phyloP scores from a whole-genome alignment of 2,329 filamentous ascomycete species.

The Akanthomyces uredinophilus region DNA sequence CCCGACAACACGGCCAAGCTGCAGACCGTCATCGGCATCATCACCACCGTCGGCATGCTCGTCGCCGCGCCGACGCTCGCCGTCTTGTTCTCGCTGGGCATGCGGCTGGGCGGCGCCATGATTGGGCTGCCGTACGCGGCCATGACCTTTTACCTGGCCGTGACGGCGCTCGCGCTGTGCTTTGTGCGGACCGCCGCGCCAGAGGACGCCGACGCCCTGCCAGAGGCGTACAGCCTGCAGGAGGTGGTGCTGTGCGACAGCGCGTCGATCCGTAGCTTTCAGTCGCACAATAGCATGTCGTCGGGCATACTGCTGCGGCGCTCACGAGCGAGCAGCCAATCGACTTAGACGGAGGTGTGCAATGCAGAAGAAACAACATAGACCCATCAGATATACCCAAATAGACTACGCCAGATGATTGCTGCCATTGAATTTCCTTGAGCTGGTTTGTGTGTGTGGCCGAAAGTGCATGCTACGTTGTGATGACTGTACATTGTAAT shows the following conservation, averaged over 20 bases:
- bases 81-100: constrained; percentile 22
- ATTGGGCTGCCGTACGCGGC: constrained; percentile 23
- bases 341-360: not conserved
- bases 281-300: not conserved
- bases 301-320: not conserved
- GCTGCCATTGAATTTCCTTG: too few relatives aligned
- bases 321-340: not conserved
- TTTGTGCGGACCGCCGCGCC: not conserved
- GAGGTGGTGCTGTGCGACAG: not conserved
- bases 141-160: constrained; percentile 10
- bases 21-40: constrained; percentile 26
- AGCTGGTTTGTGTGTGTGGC: too few relatives aligned
- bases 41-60: constrained; percentile 22
- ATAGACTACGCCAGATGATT: too few relatives aligned
- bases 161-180: constrained; percentile 9
- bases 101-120: constrained; percentile 22
- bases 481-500: too few relatives aligned
- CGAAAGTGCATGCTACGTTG: too few relatives aligned
- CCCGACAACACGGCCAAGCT: constrained; percentile 22
- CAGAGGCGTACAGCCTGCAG: not conserved
- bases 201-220: not conserved
- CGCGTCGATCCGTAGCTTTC: not conserved
- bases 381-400: too few relatives aligned
- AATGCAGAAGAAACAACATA: too few relatives aligned
- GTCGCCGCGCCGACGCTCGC: constrained; percentile 23